phyloP scores from a whole-genome alignment of 2,329 filamentous ascomycete species.

The Xylariomycetidae sp. region DNA sequence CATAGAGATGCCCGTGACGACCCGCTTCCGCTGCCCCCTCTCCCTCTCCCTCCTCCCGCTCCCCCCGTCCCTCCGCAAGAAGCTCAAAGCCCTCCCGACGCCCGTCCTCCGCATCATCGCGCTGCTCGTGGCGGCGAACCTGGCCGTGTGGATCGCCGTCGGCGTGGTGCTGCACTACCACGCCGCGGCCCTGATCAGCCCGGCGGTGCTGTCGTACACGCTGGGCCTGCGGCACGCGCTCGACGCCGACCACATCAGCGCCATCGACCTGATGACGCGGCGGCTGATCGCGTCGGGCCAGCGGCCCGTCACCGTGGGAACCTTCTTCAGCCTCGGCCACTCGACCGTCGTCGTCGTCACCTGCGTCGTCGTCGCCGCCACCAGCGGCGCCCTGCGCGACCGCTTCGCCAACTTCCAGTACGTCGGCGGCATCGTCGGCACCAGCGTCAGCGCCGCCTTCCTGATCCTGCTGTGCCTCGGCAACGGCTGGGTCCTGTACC shows the following conservation, averaged over 20 bases:
- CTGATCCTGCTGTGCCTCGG: conserved; percentile 76
- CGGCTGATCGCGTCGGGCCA: conserved; percentile 82
- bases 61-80: conserved; percentile 13
- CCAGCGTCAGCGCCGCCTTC: conserved; percentile 78
- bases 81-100: conserved; percentile 24
- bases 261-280: conserved; percentile 93
- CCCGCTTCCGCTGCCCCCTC: conserved; percentile 8
- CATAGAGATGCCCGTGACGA: too few relatives aligned
- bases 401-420: conserved; percentile 76
- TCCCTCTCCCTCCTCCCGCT: conserved; percentile 4
- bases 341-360: conserved; percentile 90
- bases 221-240: conserved; percentile 91
- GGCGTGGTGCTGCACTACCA: conserved; percentile 50
- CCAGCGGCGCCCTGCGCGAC: conserved; percentile 74
- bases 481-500: conserved; percentile 81
- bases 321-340: conserved; percentile 90
- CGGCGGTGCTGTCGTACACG: conserved; percentile 80
- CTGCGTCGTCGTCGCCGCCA: conserved; percentile 87
- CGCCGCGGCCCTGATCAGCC: conserved; percentile 63
- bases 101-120: conserved; percentile 43
- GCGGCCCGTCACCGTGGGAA: conserved; percentile 84
- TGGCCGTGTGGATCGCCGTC: conserved; percentile 48
- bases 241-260: conserved; percentile 84
- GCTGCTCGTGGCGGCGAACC: conserved; percentile 46
- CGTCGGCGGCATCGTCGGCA: conserved; percentile 85